These are phyloP conservation scores for Flueggea neowawraea DNA, from an alignment of 441 rosid genomes.

Conservation along the genomic window DNA sequence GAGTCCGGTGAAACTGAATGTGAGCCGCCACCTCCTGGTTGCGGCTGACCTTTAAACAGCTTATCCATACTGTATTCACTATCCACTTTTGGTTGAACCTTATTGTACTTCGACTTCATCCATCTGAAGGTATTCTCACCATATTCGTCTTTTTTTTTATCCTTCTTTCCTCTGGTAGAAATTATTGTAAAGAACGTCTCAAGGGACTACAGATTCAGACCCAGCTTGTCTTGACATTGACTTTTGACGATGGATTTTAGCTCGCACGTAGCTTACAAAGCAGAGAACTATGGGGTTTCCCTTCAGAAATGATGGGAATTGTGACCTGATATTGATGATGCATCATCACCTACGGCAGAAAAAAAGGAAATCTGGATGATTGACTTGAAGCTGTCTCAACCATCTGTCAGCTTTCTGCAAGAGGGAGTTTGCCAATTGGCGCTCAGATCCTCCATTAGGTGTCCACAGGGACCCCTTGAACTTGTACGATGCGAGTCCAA, in stretches of 20 bases:
- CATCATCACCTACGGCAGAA: slow-evolving; percentile 45
- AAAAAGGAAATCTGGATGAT: slow-evolving; percentile 76
- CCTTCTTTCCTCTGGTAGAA: too few relatives aligned
- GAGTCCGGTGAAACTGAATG: slow-evolving; percentile 6
- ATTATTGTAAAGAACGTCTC: too few relatives aligned
- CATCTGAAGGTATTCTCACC: too few relatives aligned
- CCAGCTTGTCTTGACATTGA: too few relatives aligned
- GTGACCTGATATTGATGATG: slow-evolving; percentile 7
- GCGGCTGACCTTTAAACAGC: too few relatives aligned
- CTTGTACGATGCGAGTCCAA: slow-evolving; percentile 76
- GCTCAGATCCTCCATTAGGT: slow-evolving; percentile 30
- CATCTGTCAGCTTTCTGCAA: slow-evolving; percentile 49
- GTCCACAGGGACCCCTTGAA: slow-evolving; percentile 72
- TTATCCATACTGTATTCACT: too few relatives aligned
- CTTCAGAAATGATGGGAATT: slow-evolving; percentile 15
- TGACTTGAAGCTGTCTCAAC: slow-evolving; percentile 47
- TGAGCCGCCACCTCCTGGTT: neutral
- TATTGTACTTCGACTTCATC: too few relatives aligned
- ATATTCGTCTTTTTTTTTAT: too few relatives aligned
- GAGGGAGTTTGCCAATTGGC: slow-evolving; percentile 40
- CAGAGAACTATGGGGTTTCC: slow-evolving; percentile 8
- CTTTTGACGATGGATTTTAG: too few relatives aligned
- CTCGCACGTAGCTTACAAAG: neutral
- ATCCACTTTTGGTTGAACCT: too few relatives aligned
- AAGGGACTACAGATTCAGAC: too few relatives aligned